phyloP scores from a whole-genome alignment of 2,329 filamentous ascomycete genomes.

The Keithomyces neogunnii region DNA sequence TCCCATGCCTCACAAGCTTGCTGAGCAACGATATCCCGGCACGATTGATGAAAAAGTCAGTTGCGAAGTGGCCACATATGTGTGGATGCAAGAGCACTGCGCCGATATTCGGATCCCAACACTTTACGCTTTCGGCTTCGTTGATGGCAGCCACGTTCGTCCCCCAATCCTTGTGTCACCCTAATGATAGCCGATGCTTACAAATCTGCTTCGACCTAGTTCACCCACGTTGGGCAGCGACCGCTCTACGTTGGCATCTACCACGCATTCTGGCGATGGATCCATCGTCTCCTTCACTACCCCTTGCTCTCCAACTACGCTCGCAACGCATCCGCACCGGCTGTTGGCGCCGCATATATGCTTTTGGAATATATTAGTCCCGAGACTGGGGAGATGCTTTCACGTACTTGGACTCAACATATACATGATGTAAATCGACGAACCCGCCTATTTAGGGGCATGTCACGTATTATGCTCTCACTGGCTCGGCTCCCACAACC shows the following conservation, averaged over 20 bases:
- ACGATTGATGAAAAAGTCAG: slow-evolving; percentile 24
- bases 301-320: slow-evolving; percentile 12
- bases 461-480: slow-evolving; percentile 14
- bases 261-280: slow-evolving; percentile 6
- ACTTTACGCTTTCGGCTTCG: slow-evolving; percentile 13
- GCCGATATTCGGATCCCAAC: slow-evolving; percentile 18
- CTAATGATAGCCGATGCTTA: background rate
- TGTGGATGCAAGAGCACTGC: slow-evolving; percentile 22
- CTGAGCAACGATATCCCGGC: slow-evolving; percentile 13
- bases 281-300: slow-evolving; percentile 6
- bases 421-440: slow-evolving; percentile 6
- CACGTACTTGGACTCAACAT: slow-evolving; percentile 11
- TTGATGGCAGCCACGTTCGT: slow-evolving; percentile 11
- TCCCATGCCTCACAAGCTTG: slow-evolving; percentile 13
- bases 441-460: slow-evolving; percentile 10
- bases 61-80: slow-evolving; percentile 22
- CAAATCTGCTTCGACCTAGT: slow-evolving; percentile 10
- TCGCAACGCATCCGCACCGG: slow-evolving; percentile 2
- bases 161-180: background rate
- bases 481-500: slow-evolving; percentile 12
- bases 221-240: slow-evolving; percentile 7
- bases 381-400: slow-evolving; percentile 14
- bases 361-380: slow-evolving; percentile 15
- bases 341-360: slow-evolving; percentile 12
- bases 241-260: slow-evolving; percentile 4